A percentile compares a stretch with the other conserved stretches of the same genome.
phyloP scores from a whole-genome alignment of 352 stramenopile species.

The Phytophthora capsici region DNA sequence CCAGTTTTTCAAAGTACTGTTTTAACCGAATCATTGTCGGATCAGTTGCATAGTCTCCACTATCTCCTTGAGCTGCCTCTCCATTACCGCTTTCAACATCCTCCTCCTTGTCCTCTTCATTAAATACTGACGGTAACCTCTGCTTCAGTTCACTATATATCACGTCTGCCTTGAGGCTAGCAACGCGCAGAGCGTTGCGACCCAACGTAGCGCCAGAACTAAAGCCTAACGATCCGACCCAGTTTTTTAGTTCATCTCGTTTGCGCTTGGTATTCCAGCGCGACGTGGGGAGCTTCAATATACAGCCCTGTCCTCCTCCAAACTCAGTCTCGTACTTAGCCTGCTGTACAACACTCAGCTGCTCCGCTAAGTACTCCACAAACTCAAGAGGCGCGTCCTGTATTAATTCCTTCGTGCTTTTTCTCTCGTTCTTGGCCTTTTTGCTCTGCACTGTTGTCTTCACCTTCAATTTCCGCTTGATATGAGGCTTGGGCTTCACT shows the following conservation, averaged over 20 bases:
- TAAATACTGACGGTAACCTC: slow-evolving; percentile 29
- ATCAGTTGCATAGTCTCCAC: slow-evolving; percentile 31
- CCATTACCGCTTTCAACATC: neutral
- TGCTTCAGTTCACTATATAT: slow-evolving; percentile 58
- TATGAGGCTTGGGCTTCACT: slow-evolving; percentile 9
- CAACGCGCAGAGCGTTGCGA: slow-evolving; percentile 52
- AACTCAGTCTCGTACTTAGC: slow-evolving; percentile 53
- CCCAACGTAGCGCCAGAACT: slow-evolving; percentile 36
- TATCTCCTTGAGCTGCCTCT: slow-evolving; percentile 1
- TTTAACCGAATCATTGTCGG: slow-evolving; percentile 50
- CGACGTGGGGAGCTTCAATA: slow-evolving; percentile 52
- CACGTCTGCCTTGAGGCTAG: slow-evolving; percentile 65
- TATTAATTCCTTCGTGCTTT: slow-evolving; percentile 56
- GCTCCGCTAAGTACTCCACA: slow-evolving; percentile 59
- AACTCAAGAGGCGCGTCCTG: slow-evolving; percentile 49
- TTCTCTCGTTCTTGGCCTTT: slow-evolving; percentile 24
- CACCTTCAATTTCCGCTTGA: slow-evolving; percentile 23
- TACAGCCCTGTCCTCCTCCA: slow-evolving; percentile 60
- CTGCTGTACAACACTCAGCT: slow-evolving; percentile 59
- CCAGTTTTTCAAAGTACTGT: slow-evolving; percentile 58
- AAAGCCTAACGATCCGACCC: slow-evolving; percentile 67
- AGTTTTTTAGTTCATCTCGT: slow-evolving; percentile 38
- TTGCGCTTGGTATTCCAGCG: slow-evolving; percentile 34
- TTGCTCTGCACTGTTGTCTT: slow-evolving; percentile 19
- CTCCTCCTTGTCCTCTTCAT: slow-evolving; percentile 2